phyloP scores from a whole-genome alignment of 495 filamentous ascomycete species.

The Achaetomiella virescens region DNA sequence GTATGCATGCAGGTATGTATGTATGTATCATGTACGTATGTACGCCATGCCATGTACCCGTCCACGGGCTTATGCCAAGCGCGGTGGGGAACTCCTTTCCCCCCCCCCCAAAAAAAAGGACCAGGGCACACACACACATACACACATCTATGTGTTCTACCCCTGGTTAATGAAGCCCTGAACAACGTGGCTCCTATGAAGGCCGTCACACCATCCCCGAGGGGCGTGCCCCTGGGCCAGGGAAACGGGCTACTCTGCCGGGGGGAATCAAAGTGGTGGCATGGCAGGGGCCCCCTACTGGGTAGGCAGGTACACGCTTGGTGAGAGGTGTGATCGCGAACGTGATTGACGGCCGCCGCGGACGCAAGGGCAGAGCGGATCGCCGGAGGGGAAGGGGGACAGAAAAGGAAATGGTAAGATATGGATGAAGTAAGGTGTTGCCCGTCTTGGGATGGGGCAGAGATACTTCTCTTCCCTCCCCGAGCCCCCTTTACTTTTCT shows the following conservation, averaged over 20 bases:
- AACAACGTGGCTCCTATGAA: conserved; percentile 37
- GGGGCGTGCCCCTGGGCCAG: conserved; percentile 23
- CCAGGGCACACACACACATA: not conserved
- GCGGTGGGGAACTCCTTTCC: not conserved
- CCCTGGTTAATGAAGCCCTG: conserved; percentile 28
- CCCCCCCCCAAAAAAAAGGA: not conserved
- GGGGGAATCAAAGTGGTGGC: conserved; percentile 12
- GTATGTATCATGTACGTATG: too few species aligned
- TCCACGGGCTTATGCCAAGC: not conserved
- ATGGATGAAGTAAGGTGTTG: too few species aligned
- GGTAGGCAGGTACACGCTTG: conserved; percentile 12
- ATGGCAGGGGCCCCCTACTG: conserved; percentile 14
- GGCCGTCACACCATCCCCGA: conserved; percentile 21
- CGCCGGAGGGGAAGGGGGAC: not conserved
- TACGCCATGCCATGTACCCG: too few species aligned
- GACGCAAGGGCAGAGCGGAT: not conserved
- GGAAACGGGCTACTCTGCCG: conserved; percentile 30
- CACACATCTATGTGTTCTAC: conserved; percentile 11
- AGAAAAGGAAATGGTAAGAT: too few species aligned
- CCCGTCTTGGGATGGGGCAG: not conserved
- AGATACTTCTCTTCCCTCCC: not conserved
- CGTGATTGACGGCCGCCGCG: conserved; percentile 8
- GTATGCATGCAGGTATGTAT: too few species aligned
- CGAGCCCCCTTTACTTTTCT: too few species aligned
- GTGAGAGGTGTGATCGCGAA: conserved; percentile 24